phyloP scores from a whole-genome alignment of 148 eudicot genomes.

The Arbutus unedo region DNA sequence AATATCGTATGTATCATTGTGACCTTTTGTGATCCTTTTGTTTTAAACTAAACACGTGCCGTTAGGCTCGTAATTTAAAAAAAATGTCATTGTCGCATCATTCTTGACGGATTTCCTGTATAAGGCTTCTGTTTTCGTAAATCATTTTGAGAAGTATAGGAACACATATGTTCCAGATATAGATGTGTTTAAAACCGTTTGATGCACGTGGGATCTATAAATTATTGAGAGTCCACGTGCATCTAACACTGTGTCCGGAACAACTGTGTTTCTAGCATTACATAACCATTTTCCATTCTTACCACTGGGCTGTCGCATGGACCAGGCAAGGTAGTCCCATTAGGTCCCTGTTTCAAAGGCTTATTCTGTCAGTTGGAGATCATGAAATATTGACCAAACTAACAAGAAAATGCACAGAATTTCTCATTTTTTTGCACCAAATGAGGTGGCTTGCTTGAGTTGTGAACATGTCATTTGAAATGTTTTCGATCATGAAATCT shows the following conservation, averaged over 20 bases:
- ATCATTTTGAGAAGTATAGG: not conserved
- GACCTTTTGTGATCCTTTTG: not conserved
- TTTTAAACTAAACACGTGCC: not conserved
- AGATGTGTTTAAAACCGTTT: too few species aligned
- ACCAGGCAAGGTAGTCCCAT: slow-evolving; percentile 62
- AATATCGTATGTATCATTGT: not conserved
- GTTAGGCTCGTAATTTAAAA: not conserved
- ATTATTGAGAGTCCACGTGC: too few species aligned
- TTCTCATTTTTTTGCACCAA: not conserved
- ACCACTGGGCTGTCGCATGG: slow-evolving; percentile 97
- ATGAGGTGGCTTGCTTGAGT: not conserved
- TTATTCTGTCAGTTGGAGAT: not conserved
- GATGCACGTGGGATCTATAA: too few species aligned
- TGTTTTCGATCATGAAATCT: not conserved
- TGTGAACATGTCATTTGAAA: not conserved
- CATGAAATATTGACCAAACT: not conserved
- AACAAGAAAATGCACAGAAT: not conserved
- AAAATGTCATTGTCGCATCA: not conserved
- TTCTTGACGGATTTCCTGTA: not conserved
- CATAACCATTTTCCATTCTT: slow-evolving; percentile 19
- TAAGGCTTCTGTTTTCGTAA: slow-evolving; percentile 5
- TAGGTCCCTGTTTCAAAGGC: slow-evolving; percentile 50
- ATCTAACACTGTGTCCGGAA: too few species aligned
- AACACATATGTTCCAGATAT: too few species aligned
- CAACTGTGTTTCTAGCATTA: too few species aligned